Evolutionary conservation across 176 grass and related monocot genomes (phyloP).

Genomic region (Phoenix roebelenii): DNA sequence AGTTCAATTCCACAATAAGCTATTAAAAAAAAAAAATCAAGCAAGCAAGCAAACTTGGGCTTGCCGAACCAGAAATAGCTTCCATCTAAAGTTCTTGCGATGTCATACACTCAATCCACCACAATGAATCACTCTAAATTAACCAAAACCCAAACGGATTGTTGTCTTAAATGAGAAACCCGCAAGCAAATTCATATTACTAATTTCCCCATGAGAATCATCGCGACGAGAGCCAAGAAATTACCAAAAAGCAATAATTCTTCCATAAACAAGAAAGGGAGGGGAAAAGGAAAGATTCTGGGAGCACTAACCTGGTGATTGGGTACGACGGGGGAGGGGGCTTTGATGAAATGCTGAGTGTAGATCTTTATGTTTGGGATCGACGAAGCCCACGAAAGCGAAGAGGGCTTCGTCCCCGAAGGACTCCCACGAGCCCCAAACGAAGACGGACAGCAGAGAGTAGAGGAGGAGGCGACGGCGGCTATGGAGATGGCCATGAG

Average conservation of each 20-base stretch:
- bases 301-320: constrained; percentile 19
- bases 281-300: background rate
- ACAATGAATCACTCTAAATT: too few species aligned
- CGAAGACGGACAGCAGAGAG: background rate
- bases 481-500: constrained; percentile 32
- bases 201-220: background rate
- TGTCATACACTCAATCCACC: too few species aligned
- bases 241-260: too few species aligned
- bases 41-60: too few species aligned
- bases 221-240: background rate
- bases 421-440: background rate
- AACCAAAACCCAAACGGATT: too few species aligned
- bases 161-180: too few species aligned
- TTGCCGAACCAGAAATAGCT: too few species aligned
- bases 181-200: too few species aligned
- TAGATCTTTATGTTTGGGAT: constrained; percentile 21
- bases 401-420: background rate
- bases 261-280: background rate
- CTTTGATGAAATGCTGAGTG: constrained; percentile 15
- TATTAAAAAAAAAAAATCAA: too few species aligned
- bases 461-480: constrained; percentile 1
- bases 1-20: too few species aligned
- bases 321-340: background rate
- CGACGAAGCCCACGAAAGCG: constrained; percentile 52
- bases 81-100: too few species aligned